A percentile compares a stretch with the other conserved stretches of the same genome.
phyloP scores from a whole-genome alignment of 1,139 yeast genomes.

The Kluyveromyces sp. region DNA sequence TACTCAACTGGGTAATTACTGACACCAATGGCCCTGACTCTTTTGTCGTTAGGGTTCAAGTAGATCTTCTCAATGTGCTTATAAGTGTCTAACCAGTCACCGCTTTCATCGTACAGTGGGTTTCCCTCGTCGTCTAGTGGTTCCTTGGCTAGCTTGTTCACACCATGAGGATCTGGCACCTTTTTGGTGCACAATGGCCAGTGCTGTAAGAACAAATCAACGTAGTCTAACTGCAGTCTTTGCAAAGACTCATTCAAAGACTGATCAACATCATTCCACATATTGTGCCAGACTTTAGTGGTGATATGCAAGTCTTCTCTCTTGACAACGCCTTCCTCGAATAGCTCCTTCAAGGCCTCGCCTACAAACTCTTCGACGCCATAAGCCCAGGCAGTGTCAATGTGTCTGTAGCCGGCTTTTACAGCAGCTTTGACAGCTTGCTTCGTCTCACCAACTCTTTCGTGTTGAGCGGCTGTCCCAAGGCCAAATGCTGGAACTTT shows the following conservation, averaged over 20 bases:
- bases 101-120: conserved; percentile 39
- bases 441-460: conserved; percentile 27
- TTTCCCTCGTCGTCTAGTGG: conserved; percentile 35
- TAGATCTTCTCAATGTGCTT: conserved; percentile 42
- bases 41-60: conserved; percentile 33
- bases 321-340: conserved; percentile 42
- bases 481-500: conserved; percentile 53
- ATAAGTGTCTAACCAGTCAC: conserved; percentile 43
- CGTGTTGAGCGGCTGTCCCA: conserved; percentile 49
- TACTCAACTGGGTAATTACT: conserved; percentile 48
- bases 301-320: conserved; percentile 56
- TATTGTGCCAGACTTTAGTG: conserved; percentile 52
- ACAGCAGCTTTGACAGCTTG: conserved; percentile 44
- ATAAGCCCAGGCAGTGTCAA: conserved; percentile 51
- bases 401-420: conserved; percentile 44
- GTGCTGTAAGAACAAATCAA: conserved; percentile 53
- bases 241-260: conserved; percentile 37
- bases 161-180: conserved; percentile 36
- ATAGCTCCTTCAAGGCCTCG: conserved; percentile 42
- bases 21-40: conserved; percentile 51
- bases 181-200: conserved; percentile 53
- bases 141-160: conserved; percentile 15
- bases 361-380: conserved; percentile 47
- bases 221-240: conserved; percentile 48
- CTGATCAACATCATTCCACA: conserved; percentile 35